A percentile compares a stretch with the other conserved stretches of the same genome.
Conservation (phyloP, 1,139 yeast genomes). For the Yamadazyma diddensiae region DNA sequence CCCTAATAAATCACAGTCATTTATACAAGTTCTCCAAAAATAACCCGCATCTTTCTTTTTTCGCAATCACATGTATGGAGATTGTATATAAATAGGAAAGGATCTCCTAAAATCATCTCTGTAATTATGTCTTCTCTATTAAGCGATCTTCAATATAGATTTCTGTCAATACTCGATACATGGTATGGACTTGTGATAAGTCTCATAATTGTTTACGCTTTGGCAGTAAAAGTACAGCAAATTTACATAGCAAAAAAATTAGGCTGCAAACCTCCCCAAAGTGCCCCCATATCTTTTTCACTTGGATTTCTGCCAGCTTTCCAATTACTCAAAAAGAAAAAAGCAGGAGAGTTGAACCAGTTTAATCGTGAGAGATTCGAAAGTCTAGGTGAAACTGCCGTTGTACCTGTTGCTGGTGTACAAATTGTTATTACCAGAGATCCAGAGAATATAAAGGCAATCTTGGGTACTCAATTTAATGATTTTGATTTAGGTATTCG, state of each 20-base stretch:
- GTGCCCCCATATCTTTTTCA: slow-evolving; percentile 14
- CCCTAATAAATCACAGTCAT: too few relatives aligned
- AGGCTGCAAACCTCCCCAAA: slow-evolving; percentile 19
- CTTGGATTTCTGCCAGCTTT: slow-evolving; percentile 24
- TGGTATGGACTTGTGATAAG: slow-evolving; percentile 5
- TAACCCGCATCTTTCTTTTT: too few relatives aligned
- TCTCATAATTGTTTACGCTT: slow-evolving; percentile 7
- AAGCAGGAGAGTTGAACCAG: slow-evolving; percentile 25
- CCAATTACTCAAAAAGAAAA: slow-evolving; percentile 15
- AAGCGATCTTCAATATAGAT: too few relatives aligned
- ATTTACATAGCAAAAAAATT: slow-evolving; percentile 11
- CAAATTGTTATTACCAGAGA: slow-evolving; percentile 20
- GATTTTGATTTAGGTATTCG: slow-evolving; percentile 53
- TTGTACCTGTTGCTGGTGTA: slow-evolving; percentile 7
- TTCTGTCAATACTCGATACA: too few relatives aligned
- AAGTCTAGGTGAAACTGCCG: slow-evolving; percentile 7
- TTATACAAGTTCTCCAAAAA: too few relatives aligned
- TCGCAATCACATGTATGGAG: too few relatives aligned
- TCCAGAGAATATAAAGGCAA: slow-evolving; percentile 35
- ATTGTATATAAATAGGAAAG: too few relatives aligned
- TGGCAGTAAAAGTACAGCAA: slow-evolving; percentile 4
- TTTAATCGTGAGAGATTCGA: slow-evolving; percentile 16
- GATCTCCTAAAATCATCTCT: too few relatives aligned
- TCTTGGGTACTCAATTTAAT: slow-evolving; percentile 42
- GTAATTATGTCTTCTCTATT: not conserved